Conservation (phyloP, 2,329 filamentous ascomycete species). For the Nemania sp. region DNA sequence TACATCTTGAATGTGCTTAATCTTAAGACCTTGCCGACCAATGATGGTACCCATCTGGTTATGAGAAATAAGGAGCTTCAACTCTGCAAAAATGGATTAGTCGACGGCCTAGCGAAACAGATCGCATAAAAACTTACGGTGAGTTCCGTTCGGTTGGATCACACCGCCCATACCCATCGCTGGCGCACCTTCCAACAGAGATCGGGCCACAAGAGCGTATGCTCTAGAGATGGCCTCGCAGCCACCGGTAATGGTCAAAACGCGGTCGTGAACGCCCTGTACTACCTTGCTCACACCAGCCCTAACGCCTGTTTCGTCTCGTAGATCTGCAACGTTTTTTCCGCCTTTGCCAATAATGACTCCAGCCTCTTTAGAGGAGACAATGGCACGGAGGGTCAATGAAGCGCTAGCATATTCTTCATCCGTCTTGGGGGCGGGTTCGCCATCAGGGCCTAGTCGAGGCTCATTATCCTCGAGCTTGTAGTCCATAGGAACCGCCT, state of each 20-base stretch:
- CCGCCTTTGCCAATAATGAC: constrained; percentile 99
- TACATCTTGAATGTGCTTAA: constrained; percentile 98
- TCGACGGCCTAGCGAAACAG: not conserved
- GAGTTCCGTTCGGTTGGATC: constrained; percentile 84
- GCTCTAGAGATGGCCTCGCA: constrained; percentile 88
- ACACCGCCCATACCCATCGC: constrained; percentile 95
- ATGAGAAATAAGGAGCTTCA: constrained; percentile 97
- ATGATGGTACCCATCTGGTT: constrained; percentile 99
- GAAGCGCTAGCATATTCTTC: constrained; percentile 94
- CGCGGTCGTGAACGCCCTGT: constrained; percentile 93
- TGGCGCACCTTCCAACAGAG: constrained; percentile 88
- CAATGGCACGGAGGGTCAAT: constrained; percentile 93
- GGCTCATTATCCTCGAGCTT: constrained; percentile 65
- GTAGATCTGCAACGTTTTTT: constrained; percentile 96
- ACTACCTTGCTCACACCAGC: constrained; percentile 99
- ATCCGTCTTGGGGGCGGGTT: constrained; percentile 84
- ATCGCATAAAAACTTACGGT: constrained; percentile 67
- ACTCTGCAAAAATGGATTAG: constrained; percentile 60
- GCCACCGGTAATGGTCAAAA: constrained; percentile 90
- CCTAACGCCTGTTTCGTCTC: constrained; percentile 97
- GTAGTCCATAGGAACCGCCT: constrained; percentile 63
- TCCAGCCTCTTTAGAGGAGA: constrained; percentile 97
- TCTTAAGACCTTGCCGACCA: constrained; percentile 92
- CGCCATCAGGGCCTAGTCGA: constrained; percentile 71
- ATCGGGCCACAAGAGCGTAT: constrained; percentile 89